Percentiles rank a stretch among this genome's conserved stretches.
Conservation (phyloP, 2,329 filamentous ascomycete genomes). For the Penicillium sp. region DNA sequence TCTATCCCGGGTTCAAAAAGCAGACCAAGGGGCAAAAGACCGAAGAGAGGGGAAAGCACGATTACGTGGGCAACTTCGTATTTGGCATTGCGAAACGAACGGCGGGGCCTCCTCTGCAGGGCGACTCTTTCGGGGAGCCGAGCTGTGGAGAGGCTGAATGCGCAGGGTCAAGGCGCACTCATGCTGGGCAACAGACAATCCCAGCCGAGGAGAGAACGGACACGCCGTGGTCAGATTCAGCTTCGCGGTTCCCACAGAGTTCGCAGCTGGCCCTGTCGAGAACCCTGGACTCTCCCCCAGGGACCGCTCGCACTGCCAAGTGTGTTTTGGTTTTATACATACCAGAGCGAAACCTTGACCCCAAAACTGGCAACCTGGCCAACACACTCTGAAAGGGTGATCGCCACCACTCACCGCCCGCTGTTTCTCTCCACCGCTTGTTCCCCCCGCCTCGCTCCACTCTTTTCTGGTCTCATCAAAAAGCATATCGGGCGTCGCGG, state of each 20-base stretch:
- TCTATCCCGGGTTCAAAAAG: not conserved
- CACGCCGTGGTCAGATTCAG: not conserved
- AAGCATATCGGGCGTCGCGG: not conserved
- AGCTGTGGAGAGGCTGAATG: slow-evolving; percentile 2
- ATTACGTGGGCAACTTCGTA: slow-evolving; percentile 17
- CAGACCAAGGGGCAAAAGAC: not conserved
- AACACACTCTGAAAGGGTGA: not conserved
- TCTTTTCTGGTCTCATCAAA: slow-evolving; percentile 5
- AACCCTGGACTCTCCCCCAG: too few species aligned
- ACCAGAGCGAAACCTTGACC: not conserved
- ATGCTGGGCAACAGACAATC: not conserved
- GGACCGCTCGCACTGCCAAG: not conserved
- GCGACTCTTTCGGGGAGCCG: not conserved
- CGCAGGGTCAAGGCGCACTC: slow-evolving; percentile 11
- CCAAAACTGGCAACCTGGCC: not conserved
- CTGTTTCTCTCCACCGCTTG: slow-evolving; percentile 20
- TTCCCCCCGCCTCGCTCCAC: slow-evolving; percentile 23
- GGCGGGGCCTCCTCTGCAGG: slow-evolving; percentile 5
- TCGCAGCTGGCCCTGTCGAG: not conserved
- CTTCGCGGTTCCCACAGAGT: not conserved
- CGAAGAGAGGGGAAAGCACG: not conserved
- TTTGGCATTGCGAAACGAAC: slow-evolving; percentile 20
- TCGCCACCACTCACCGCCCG: slow-evolving; percentile 20
- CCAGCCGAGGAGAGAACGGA: not conserved
- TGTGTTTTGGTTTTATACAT: not conserved